Evolutionary conservation across 1,139 yeast genomes (phyloP).

Genomic region (Lodderomyces parapsilosis): DNA sequence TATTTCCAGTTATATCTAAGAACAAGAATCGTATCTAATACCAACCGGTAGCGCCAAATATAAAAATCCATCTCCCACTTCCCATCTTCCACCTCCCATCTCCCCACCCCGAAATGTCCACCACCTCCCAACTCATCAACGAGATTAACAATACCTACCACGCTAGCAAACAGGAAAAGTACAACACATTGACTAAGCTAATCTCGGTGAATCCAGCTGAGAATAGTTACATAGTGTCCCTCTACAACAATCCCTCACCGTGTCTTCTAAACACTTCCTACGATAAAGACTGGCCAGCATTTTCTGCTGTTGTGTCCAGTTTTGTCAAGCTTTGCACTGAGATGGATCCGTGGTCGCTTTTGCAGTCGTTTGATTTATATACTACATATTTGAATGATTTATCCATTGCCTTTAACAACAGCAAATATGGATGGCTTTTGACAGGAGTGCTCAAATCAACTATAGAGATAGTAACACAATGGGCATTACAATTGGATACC

Average conservation of each 20-base stretch:
- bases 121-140: not conserved
- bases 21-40: too few species aligned
- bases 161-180: constrained; percentile 4
- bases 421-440: constrained; percentile 48
- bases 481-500: constrained; percentile 50
- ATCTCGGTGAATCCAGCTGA: constrained; percentile 12
- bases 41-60: too few species aligned
- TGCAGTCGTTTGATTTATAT: constrained; percentile 59
- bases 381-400: constrained; percentile 52
- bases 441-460: constrained; percentile 43
- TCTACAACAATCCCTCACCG: constrained; percentile 6
- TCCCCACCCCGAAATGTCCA: not conserved
- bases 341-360: constrained; percentile 57
- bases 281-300: constrained; percentile 47
- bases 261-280: constrained; percentile 24
- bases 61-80: too few species aligned
- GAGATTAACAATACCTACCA: constrained; percentile 3
- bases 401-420: constrained; percentile 58
- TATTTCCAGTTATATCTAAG: too few species aligned
- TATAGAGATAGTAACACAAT: constrained; percentile 44
- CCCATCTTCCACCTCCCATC: not conserved
- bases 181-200: constrained; percentile 9
- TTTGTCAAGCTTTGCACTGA: constrained; percentile 55
- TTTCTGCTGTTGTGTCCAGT: constrained; percentile 48
- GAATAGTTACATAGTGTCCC: constrained; percentile 10